These are phyloP conservation scores for Daedalea quercina DNA, from an alignment of 768 basidiomycete species.

Conservation along the genomic window DNA sequence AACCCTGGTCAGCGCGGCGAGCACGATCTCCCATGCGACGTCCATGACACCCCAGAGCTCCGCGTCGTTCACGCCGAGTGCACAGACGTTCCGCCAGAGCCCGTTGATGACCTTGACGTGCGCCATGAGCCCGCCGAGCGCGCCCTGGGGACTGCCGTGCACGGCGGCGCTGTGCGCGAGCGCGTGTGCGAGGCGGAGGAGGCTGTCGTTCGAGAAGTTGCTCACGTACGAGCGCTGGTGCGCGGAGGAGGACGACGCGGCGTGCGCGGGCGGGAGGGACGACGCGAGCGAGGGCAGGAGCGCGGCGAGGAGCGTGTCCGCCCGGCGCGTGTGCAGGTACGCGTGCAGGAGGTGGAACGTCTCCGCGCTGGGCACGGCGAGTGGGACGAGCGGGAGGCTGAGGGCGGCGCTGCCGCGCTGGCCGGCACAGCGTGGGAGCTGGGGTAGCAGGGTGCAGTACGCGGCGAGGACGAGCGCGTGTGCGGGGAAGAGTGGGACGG, in stretches of 20 bases:
- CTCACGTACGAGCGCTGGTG: constrained; percentile 15
- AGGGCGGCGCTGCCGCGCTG: constrained; percentile 24
- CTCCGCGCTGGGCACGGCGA: constrained; percentile 56
- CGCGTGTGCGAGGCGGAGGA: constrained; percentile 20
- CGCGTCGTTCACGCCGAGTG: constrained; percentile 43
- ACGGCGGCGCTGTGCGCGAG: constrained; percentile 18
- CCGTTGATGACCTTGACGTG: constrained; percentile 34
- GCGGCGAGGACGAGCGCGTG: constrained; percentile 67
- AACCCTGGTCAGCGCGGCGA: constrained; percentile 31
- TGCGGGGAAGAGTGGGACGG: constrained; percentile 47
- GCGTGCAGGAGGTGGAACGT: constrained; percentile 53
- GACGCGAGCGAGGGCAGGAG: constrained; percentile 32
- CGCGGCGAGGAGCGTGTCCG: constrained; percentile 40
- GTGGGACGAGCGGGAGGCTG: constrained; percentile 50
- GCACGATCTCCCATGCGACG: constrained; percentile 41
- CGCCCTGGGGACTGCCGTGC: constrained; percentile 19
- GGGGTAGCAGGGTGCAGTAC: constrained; percentile 59
- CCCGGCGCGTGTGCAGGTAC: constrained; percentile 63
- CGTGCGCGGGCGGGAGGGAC: constrained; percentile 14
- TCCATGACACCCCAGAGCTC: constrained; percentile 42
- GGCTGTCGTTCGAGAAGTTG: constrained; percentile 19
- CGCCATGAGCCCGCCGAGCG: constrained; percentile 26
- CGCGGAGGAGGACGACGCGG: constrained; percentile 6
- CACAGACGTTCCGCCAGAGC: constrained; percentile 44
- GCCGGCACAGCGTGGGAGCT: constrained; percentile 34